phyloP scores from a whole-genome alignment of 768 basidiomycete genomes.

The Arthromyces matolae region DNA sequence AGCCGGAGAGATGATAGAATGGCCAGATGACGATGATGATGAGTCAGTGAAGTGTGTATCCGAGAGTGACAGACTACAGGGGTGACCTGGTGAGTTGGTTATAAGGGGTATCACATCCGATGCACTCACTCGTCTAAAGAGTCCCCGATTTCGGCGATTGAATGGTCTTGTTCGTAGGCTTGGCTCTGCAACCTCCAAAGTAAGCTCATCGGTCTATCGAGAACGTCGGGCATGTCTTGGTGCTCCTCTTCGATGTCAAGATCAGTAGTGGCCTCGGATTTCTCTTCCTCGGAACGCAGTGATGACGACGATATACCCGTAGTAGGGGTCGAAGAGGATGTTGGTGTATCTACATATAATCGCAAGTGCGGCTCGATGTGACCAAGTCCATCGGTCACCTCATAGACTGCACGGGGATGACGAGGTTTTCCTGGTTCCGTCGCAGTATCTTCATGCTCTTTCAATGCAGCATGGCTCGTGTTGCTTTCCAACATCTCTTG shows the following conservation, averaged over 20 bases:
- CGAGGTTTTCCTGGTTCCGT: constrained; percentile 1
- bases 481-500: constrained; percentile 36
- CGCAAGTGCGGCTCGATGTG: constrained; percentile 55
- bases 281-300: constrained; percentile 10
- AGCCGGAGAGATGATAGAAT: neutral
- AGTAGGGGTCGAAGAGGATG: constrained; percentile 5
- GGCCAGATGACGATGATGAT: neutral
- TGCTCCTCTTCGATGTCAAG: constrained; percentile 12
- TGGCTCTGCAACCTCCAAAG: constrained; percentile 23
- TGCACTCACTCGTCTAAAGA: constrained; percentile 4
- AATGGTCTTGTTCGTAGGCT: neutral
- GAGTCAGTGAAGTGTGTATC: neutral
- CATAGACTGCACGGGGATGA: constrained; percentile 45
- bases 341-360: constrained; percentile 39
- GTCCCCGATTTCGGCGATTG: constrained; percentile 6
- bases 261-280: neutral
- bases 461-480: constrained; percentile 4
- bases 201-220: constrained; percentile 14
- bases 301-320: constrained; percentile 6
- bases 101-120: no score
- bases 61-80: neutral
- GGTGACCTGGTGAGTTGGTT: no score
- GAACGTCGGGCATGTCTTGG: neutral
- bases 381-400: constrained; percentile 45
- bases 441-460: constrained; percentile 21